Conservation (phyloP, 2,329 filamentous ascomycete genomes). For the Diplodia intermedia region DNA sequence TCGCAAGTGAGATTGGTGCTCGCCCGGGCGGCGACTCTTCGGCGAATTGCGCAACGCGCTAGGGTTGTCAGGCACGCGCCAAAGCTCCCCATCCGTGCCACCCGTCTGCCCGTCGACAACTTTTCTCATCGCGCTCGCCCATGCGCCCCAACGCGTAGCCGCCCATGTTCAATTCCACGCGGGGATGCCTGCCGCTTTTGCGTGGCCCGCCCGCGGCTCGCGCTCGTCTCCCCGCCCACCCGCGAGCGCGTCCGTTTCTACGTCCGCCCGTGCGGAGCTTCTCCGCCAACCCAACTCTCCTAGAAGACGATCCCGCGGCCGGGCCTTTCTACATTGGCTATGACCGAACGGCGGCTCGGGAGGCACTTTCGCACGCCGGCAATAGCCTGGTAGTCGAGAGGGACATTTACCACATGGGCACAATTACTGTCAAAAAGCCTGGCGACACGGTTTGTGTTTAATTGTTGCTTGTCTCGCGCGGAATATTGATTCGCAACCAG, state of each 20-base stretch:
- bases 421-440: slow-evolving; percentile 10
- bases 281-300: not conserved
- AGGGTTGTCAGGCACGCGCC: not conserved
- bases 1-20: slow-evolving; percentile 22
- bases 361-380: not conserved
- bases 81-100: not conserved
- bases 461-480: not conserved
- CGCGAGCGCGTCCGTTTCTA: not conserved
- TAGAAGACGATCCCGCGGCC: not conserved
- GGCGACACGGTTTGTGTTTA: slow-evolving; percentile 5
- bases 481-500: slow-evolving; percentile 6
- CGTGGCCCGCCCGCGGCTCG: not conserved
- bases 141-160: slow-evolving; percentile 9
- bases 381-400: not conserved
- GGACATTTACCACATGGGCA: slow-evolving; percentile 3
- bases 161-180: slow-evolving; percentile 15
- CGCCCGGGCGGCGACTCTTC: not conserved
- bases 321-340: not conserved
- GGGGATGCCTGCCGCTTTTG: not conserved
- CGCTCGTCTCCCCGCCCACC: not conserved
- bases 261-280: not conserved
- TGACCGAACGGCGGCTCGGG: not conserved
- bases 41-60: not conserved
- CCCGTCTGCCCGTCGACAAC: not conserved
- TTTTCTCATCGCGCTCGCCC: slow-evolving; percentile 2